Conservation (phyloP, 768 basidiomycete species). For the Brasilioporus rufonigricans region DNA sequence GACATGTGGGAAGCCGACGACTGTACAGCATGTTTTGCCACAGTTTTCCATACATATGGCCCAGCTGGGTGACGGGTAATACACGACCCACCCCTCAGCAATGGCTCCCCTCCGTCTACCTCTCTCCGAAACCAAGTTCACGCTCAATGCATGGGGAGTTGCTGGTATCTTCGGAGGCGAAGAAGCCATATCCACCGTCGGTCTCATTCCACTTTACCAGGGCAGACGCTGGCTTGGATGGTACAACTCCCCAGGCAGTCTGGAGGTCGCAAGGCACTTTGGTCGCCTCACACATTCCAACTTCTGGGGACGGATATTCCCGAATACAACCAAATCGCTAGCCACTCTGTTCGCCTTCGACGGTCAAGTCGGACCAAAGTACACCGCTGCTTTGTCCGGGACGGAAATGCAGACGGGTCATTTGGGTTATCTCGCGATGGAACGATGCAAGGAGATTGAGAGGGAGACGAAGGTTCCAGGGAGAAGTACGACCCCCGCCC, state of each 20-base stretch:
- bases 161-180: constrained; percentile 36
- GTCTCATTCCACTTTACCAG: constrained; percentile 28
- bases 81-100: not conserved
- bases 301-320: constrained; percentile 27
- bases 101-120: constrained; percentile 18
- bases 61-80: not conserved
- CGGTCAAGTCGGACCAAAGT: constrained; percentile 26
- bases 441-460: constrained; percentile 15
- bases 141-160: constrained; percentile 29
- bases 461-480: not conserved
- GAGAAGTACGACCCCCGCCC: constrained; percentile 9
- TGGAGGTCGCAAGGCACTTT: constrained; percentile 28
- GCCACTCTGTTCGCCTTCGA: constrained; percentile 25
- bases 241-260: constrained; percentile 35
- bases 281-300: constrained; percentile 25
- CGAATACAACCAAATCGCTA: constrained; percentile 20
- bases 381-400: too few relatives aligned
- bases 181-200: constrained; percentile 31
- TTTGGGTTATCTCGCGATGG: constrained; percentile 25
- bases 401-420: too few relatives aligned
- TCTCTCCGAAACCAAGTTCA: constrained; percentile 10
- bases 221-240: constrained; percentile 33
- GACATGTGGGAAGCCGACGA: too few relatives aligned
- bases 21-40: not conserved
- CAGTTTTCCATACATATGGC: not conserved